Base-by-base conservation (phyloP, 768 basidiomycete species). In the Kwoniella europaea region DNA sequence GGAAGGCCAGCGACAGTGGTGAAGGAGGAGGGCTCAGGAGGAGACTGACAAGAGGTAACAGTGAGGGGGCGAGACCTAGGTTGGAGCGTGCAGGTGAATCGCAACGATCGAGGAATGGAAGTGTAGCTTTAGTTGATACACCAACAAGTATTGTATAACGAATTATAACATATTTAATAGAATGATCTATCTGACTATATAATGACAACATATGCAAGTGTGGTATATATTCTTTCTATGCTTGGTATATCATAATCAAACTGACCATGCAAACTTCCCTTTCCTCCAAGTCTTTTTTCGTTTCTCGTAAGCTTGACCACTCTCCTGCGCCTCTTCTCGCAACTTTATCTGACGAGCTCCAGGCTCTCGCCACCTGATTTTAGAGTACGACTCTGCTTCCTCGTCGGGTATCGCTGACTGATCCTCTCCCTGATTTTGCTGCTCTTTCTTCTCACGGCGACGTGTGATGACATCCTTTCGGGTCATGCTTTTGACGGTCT, bases 331-430 rank as follows among this genome's bases (percentile, higher is more conserved):
- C 56, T 75, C 59, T 35, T 65, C 58, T 29, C 78, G 52, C 58
- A 79, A 61, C 22, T 64, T 46, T n/a, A 68, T 16, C 22, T 73
- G 76, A 41, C 74, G 65, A n/a, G 22, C 24, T 62, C 72, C 72
- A 13, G 78, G 69, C 29, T 64, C 62, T 53, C 68, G 66, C 78
- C 78, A 79, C 41, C 65, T 67, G 41, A 73, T 65, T n/a, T 54
- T 68, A 18, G 54, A 16, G 1, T 24, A 44, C 4, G 24, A 15
- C 15, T 60, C 56, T 12, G 58, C 46, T 18, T n/a, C 42, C 46
- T 71, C 52, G 64, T 65, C 46, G 56, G 18, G 13, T 56, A 50
- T 59, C 55, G 16, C 35, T 46, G 46, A 44, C 42, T 44, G 13
- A 13, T 62, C 41, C 61, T 62, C 41, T 0, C 56, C 55, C 27